Percentiles rank a stretch among this genome's conserved stretches.
These are phyloP conservation scores for Kwoniella heveanensis DNA, from an alignment of 768 basidiomycete genomes.

Conservation along the genomic window DNA sequence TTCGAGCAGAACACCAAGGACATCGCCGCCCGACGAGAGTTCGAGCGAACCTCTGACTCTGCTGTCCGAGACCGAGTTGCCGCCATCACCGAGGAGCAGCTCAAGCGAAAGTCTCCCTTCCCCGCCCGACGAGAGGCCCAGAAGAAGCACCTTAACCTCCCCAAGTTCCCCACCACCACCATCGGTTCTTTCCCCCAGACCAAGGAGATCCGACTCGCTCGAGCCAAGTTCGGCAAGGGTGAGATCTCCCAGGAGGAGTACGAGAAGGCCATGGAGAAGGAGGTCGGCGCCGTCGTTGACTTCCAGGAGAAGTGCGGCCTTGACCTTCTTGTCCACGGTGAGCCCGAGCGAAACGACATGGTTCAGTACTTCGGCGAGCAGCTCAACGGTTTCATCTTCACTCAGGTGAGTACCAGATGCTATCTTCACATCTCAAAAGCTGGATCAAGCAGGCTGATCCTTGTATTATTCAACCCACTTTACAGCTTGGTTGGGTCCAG, in stretches of 20 bases:
- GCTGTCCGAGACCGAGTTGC: conserved; percentile 93
- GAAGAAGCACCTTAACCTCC: conserved; percentile 81
- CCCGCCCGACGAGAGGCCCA: conserved; percentile 82
- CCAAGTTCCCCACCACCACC: conserved; percentile 97
- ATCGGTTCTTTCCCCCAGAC: conserved; percentile 99
- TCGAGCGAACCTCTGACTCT: conserved; percentile 90
- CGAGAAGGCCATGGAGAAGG: conserved; percentile 97
- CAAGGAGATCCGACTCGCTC: conserved; percentile 96
- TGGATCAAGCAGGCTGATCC: no score
- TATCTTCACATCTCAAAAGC: no score
- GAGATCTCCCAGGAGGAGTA: conserved; percentile 84
- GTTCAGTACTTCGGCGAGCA: conserved; percentile 99
- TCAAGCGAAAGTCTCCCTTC: conserved; percentile 88
- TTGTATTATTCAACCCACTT: conserved; percentile 60
- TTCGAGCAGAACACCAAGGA: conserved; percentile 86
- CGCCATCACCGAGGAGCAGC: conserved; percentile 80
- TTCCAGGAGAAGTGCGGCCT: conserved; percentile 98
- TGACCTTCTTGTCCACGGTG: conserved; percentile 96
- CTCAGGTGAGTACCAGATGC: conserved; percentile 63
- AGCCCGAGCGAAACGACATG: conserved; percentile 99
- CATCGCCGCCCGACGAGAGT: conserved; percentile 90
- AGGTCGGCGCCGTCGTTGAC: conserved; percentile 85
- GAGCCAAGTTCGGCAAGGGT: conserved; percentile 89
- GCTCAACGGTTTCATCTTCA: conserved; percentile 93
- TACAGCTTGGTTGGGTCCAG: conserved; percentile 94